Conservation (phyloP, 768 basidiomycete species). For the Leccinum subgranulosum region DNA sequence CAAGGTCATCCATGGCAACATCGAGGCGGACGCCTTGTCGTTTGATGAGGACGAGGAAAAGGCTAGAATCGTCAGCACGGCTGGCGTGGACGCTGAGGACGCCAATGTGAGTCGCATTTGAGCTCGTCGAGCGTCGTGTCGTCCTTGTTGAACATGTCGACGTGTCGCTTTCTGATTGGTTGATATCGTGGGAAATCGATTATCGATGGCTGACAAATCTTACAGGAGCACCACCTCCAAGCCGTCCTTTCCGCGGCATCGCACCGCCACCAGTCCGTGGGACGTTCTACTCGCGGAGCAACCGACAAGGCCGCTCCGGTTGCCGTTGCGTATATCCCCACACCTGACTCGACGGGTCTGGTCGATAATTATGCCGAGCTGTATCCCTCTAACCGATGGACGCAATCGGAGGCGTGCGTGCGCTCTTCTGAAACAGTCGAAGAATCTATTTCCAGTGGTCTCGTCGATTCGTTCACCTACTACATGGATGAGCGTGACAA, state of each 20-base stretch:
- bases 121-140: slow-evolving; percentile 34
- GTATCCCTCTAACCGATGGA: slow-evolving; percentile 69
- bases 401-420: slow-evolving; percentile 74
- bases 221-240: slow-evolving; percentile 56
- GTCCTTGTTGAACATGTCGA: slow-evolving; percentile 40
- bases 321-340: slow-evolving; percentile 80
- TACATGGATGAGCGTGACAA: slow-evolving; percentile 96
- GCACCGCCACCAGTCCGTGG: slow-evolving; percentile 40
- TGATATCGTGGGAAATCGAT: slow-evolving; percentile 39
- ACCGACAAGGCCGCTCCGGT: slow-evolving; percentile 33
- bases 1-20: slow-evolving; percentile 75
- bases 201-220: slow-evolving; percentile 55
- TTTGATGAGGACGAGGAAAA: slow-evolving; percentile 87
- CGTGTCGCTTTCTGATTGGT: slow-evolving; percentile 51
- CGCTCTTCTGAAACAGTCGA: slow-evolving; percentile 86
- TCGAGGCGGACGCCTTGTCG: slow-evolving; percentile 76
- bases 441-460: slow-evolving; percentile 57
- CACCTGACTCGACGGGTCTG: slow-evolving; percentile 82
- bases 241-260: slow-evolving; percentile 56
- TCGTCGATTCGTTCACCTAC: slow-evolving; percentile 79
- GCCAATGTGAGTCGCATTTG: slow-evolving; percentile 73
- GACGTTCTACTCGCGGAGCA: slow-evolving; percentile 36
- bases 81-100: slow-evolving; percentile 90
- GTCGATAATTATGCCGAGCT: slow-evolving; percentile 75
- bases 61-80: slow-evolving; percentile 74